Conservation (phyloP, 352 stramenopile species). For the Globisporangium okanoganense region DNA sequence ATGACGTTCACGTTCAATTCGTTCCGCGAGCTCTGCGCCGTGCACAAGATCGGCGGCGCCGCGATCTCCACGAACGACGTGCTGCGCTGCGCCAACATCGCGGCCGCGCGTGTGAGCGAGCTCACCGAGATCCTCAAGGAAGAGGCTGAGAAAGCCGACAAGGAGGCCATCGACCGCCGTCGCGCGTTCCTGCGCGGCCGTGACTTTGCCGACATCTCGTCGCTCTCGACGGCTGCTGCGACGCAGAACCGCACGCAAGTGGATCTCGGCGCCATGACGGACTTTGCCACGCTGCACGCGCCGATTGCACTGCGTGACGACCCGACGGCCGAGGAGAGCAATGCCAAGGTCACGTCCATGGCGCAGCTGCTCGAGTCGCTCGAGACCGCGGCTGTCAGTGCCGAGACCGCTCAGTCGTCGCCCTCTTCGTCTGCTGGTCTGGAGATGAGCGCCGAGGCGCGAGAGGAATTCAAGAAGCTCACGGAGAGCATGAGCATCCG, state of each 20-base stretch:
- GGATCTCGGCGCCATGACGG: conserved; percentile 80
- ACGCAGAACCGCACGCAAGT: conserved; percentile 42
- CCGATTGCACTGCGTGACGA: conserved; percentile 72
- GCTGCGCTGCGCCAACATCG: conserved; percentile 73
- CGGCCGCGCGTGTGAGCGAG: conserved; percentile 70
- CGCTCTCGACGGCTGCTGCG: conserved; percentile 20
- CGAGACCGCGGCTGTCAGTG: conserved; percentile 46
- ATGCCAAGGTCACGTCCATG: conserved; percentile 64
- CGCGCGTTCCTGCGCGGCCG: conserved; percentile 68
- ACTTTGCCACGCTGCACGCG: conserved; percentile 72
- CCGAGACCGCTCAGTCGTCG: background rate
- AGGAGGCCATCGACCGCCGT: conserved; percentile 53
- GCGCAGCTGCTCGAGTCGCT: conserved; percentile 68
- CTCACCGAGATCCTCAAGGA: conserved; percentile 76
- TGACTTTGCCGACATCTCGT: conserved; percentile 67
- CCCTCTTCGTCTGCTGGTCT: conserved; percentile 9
- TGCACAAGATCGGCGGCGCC: conserved; percentile 89
- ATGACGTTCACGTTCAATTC: conserved; percentile 91
- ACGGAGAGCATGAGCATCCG: conserved; percentile 32
- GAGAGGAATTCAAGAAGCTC: conserved; percentile 62
- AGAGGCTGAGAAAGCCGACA: conserved; percentile 73
- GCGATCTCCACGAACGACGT: conserved; percentile 62
- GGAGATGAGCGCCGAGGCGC: conserved; percentile 30
- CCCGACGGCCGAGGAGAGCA: conserved; percentile 43
- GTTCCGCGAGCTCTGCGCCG: conserved; percentile 87